Evolutionary conservation across 768 basidiomycete genomes (phyloP).

Genomic region (Gyrodon lividus): DNA sequence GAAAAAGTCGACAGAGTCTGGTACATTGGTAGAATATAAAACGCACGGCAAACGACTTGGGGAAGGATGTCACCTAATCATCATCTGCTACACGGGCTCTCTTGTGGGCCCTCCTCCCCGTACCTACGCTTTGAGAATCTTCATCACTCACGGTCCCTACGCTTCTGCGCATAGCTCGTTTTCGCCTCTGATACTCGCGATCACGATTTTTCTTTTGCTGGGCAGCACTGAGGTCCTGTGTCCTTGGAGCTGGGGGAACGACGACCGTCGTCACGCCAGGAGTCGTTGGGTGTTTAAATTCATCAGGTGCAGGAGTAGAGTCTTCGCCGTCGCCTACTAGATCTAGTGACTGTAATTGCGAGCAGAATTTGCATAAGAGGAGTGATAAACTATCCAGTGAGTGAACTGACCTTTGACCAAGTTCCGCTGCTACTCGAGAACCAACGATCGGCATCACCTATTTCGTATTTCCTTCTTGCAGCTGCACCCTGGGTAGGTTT

Average conservation of each 20-base stretch:
- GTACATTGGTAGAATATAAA: constrained; percentile 2
- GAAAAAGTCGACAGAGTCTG: background rate
- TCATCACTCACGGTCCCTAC: constrained; percentile 73
- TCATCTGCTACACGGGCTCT: constrained; percentile 66
- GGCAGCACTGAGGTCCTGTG: constrained; percentile 65
- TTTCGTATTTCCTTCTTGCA: constrained; percentile 66
- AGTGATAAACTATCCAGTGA: constrained; percentile 1
- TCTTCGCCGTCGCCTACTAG: constrained; percentile 70
- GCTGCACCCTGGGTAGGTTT: constrained; percentile 60
- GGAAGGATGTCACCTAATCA: constrained; percentile 41
- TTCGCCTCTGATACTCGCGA: constrained; percentile 77
- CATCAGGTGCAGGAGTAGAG: constrained; percentile 59
- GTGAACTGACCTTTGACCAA: constrained; percentile 58
- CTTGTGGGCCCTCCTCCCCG: constrained; percentile 64
- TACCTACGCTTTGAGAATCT: constrained; percentile 46
- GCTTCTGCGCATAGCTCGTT: constrained; percentile 63
- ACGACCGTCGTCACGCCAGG: constrained; percentile 75
- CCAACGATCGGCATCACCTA: constrained; percentile 73
- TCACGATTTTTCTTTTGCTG: constrained; percentile 79
- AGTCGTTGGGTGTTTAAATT: constrained; percentile 64
- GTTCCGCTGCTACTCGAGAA: constrained; percentile 83
- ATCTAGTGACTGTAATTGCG: constrained; percentile 64
- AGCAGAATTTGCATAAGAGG: constrained; percentile 7
- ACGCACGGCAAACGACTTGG: background rate
- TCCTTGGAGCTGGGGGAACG: constrained; percentile 68